Evolutionary conservation across 2,329 filamentous ascomycete genomes (phyloP).

Genomic region (Trichoderma semiorbis): DNA sequence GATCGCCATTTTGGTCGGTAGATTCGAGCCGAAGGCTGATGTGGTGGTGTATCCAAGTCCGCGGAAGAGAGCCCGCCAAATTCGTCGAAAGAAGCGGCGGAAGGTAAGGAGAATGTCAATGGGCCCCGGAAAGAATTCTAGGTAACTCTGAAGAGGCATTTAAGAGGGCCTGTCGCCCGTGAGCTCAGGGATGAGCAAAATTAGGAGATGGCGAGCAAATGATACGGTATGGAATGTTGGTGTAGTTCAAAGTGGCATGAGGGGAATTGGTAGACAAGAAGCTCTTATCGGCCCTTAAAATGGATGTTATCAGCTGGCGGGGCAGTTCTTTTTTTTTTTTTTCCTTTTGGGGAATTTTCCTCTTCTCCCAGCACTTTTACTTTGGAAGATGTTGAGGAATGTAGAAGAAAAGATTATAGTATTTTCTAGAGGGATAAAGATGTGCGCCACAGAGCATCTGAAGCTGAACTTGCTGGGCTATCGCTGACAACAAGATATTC

Average conservation of each 20-base stretch:
- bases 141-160: constrained; percentile 28
- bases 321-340: constrained; percentile 13
- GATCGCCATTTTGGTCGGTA: constrained; percentile 38
- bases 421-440: neutral
- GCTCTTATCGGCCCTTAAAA: constrained; percentile 19
- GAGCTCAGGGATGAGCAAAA: constrained; percentile 8
- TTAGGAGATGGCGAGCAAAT: neutral
- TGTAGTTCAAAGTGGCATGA: constrained; percentile 10
- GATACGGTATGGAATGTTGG: constrained; percentile 2
- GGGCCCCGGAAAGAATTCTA: constrained; percentile 30
- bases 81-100: constrained; percentile 27
- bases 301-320: constrained; percentile 18
- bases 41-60: constrained; percentile 6
- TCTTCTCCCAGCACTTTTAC: neutral
- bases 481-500: neutral
- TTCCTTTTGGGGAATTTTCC: neutral
- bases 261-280: constrained; percentile 17
- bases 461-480: neutral
- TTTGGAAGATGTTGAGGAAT: neutral
- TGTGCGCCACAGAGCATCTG: neutral
- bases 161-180: constrained; percentile 20
- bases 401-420: neutral
- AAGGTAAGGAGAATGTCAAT: constrained; percentile 31
- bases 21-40: constrained; percentile 19
- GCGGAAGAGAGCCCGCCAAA: constrained; percentile 27